phyloP scores from a whole-genome alignment of 306 rosid species.

The Dicorynia guianensis region DNA sequence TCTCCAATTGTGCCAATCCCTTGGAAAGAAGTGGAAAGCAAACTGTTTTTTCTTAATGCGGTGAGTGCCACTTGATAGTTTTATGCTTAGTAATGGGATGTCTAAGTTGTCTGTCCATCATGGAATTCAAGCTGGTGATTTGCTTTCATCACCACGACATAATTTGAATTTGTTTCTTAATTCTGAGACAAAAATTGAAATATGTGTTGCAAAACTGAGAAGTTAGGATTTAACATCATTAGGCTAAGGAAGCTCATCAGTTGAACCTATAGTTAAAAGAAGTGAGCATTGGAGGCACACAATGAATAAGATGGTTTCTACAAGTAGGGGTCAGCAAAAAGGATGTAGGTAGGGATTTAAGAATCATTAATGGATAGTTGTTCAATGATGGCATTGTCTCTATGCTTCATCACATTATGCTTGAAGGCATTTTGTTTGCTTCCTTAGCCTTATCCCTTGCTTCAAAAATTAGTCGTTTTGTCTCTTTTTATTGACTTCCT shows the following conservation, averaged over 20 bases:
- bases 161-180: not conserved
- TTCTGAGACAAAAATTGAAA: conserved; percentile 15
- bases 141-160: not conserved
- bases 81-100: conserved; percentile 18
- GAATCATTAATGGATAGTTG: not conserved
- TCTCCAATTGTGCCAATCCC: conserved; percentile 73
- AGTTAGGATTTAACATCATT: conserved; percentile 31
- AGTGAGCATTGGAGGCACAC: not conserved
- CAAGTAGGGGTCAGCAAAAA: not conserved
- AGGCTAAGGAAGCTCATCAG: conserved; percentile 4
- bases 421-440: conserved; percentile 1
- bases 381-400: not conserved
- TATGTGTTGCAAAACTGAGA: conserved; percentile 16
- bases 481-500: not conserved
- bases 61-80: conserved; percentile 63
- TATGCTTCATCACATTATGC: not conserved
- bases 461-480: not conserved
- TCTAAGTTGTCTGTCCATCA: conserved; percentile 31
- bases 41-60: conserved; percentile 89
- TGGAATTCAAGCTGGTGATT: conserved; percentile 27
- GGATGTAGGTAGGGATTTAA: conserved; percentile 11
- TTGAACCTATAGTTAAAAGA: conserved; percentile 10
- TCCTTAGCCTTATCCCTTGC: not conserved
- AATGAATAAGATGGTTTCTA: not conserved
- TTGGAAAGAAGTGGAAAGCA: conserved; percentile 97